Evolutionary conservation across 257 asterid genomes (phyloP), one percentile per base, ranked within the genome.

Genomic region (Datura wrightii): DNA sequence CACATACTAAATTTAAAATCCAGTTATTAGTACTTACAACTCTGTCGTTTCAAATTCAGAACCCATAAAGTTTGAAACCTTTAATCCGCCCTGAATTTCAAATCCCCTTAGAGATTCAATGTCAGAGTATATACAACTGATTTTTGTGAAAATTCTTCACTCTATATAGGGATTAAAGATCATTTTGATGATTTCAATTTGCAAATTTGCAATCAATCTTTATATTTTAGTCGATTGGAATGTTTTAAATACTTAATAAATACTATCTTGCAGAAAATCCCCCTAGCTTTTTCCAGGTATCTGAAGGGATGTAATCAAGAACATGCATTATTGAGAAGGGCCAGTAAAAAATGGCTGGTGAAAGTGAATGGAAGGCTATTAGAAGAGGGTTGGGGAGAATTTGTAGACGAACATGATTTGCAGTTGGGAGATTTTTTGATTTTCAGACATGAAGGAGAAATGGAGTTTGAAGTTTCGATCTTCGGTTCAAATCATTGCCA

Each of bases 371-470:
- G 83, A 48, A 36, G 15, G 8, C 6, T 4, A 18, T 41, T 70
- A 6, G 83, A 44, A 8, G 80, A 72, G 37, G 88, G 88, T 48
- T 85, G 88, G 88, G 69, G 3, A 16, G 39, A 18, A 16, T 85
- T 85, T 16, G 79, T 41, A 2, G 55, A 42, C 42, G 88, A 85
- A 1, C 56, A 82, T 59, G 69, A 53, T 5, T 82, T 85, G 48
- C 79, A 74, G n/a, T 70, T 82, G 34, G 88, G 85, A 18, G 85
- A 85, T 62, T 34, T 65, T 1, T 70, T 82, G 60, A 76, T 82
- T 14, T 85, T 85, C 50, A 71, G 79, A 52, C 88, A 85, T 58
- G 83, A 85, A 82, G 85, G 88, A 69, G 2, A 82, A 4, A 72
- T 36, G 83, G 79, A 82, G 83, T 85, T 85, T 37, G 84, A 85